phyloP scores from a whole-genome alignment of 768 basidiomycete species.

The Myochromella boudieri region DNA sequence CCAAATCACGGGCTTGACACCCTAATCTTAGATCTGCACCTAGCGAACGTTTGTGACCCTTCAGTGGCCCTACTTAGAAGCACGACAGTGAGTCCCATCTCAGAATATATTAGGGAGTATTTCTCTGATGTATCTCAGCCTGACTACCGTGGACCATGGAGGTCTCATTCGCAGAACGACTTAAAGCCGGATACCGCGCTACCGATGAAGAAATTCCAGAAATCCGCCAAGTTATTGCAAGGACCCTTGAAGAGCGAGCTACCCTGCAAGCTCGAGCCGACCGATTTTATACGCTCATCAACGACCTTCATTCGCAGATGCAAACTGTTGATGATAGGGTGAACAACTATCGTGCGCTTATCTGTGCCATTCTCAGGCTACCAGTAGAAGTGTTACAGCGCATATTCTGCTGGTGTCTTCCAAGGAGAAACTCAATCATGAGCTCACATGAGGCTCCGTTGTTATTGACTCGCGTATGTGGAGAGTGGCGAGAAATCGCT shows the following conservation, averaged over 20 bases:
- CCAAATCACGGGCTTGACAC: too few relatives aligned
- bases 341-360: background rate
- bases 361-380: background rate
- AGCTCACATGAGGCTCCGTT: constrained; percentile 7
- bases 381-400: background rate
- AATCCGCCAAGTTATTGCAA: background rate
- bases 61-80: too few relatives aligned
- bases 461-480: constrained; percentile 9
- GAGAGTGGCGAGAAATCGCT: constrained; percentile 5
- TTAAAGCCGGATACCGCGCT: background rate
- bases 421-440: constrained; percentile 1
- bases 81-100: too few relatives aligned
- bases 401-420: constrained; percentile 7
- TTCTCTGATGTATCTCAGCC: too few relatives aligned
- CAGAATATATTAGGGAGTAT: too few relatives aligned
- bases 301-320: background rate
- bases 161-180: background rate
- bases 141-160: background rate
- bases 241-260: background rate
- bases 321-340: background rate
- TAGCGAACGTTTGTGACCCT: too few relatives aligned
- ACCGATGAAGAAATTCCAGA: background rate
- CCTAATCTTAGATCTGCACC: too few relatives aligned
- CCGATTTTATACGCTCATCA: background rate
- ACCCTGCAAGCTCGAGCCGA: too few relatives aligned